phyloP scores from a whole-genome alignment of 768 basidiomycete species.

The Agrocybe praecox region DNA sequence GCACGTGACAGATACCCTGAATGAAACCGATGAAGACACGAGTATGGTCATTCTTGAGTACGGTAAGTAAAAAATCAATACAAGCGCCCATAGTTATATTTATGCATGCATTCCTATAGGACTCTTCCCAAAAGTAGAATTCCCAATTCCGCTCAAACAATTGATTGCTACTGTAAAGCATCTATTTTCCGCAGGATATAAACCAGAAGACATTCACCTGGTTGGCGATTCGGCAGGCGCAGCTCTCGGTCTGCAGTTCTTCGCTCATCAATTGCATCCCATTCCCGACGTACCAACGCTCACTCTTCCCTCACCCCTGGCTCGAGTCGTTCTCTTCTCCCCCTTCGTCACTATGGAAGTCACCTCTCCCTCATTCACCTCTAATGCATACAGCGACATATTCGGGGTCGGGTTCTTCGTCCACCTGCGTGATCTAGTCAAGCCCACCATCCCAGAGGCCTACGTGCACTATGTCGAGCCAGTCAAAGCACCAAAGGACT shows the following conservation, averaged over 20 bases:
- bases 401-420: constrained; percentile 15
- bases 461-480: constrained; percentile 31
- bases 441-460: constrained; percentile 17
- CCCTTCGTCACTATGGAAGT: constrained; percentile 33
- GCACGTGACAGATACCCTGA: constrained; percentile 9
- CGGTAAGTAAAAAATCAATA: constrained; percentile 7
- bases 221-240: constrained; percentile 40
- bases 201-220: constrained; percentile 33
- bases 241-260: constrained; percentile 28
- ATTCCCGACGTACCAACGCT: constrained; percentile 22
- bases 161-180: constrained; percentile 26
- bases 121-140: constrained; percentile 24
- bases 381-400: constrained; percentile 28
- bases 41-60: constrained; percentile 19
- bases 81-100: background rate
- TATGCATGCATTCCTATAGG: constrained; percentile 16
- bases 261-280: constrained; percentile 36
- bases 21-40: constrained; percentile 11
- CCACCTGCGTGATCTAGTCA: constrained; percentile 1
- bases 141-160: constrained; percentile 33
- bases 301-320: constrained; percentile 19
- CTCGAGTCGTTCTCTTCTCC: constrained; percentile 30
- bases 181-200: constrained; percentile 29
- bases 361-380: constrained; percentile 22
- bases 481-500: constrained; percentile 28